Base-by-base conservation (phyloP, 78 protist genomes). In the Polysphondylium violaceum region DNA sequence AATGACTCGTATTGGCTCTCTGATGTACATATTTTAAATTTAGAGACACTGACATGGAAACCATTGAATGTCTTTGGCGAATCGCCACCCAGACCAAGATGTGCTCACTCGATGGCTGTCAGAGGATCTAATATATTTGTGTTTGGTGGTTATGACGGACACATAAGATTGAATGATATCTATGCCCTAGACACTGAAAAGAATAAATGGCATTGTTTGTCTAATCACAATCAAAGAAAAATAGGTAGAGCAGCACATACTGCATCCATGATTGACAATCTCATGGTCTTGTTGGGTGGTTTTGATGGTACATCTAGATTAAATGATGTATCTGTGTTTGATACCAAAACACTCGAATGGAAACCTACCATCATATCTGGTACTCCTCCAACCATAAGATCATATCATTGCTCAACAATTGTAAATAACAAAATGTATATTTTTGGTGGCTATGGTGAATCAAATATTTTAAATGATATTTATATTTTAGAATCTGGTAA, bases 231-330 rank as follows among this genome's bases (percentile, higher is more conserved):
- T 25, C 19, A 33, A 68, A 68, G 41, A 27, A 31, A 36, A 65
- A 36, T 68, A 43, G 75, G 75, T 3, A 68, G 75, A 41, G 75
- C 75, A 19, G 75, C 75, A 17, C 75, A 68, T 25, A 33, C 75
- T 2, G 36, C 47, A 33, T 41, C 75, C 25, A 21, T 68, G 17
- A 68, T 68, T 23, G 41, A 68, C 35, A 43, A 43, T 3, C 23
- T 38, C 12, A 68, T 68, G 75, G 25, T 68, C 6, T 23, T 43
- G 25, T 41, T 41, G 23, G 75, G 75, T 41, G 75, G 75, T 23
- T 68, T 41, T 56, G 75, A 68, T 2, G 75, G 75, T 8, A 25
- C 17, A 8, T n/a, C 25, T 25, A 19, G 75, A 9, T 25, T 68
- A 41, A 68, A 68, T 47, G 75, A 68, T 25, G 23, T 43, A 19